phyloP scores from a whole-genome alignment of 257 asterid genomes.

The Sherardia arvensis region DNA sequence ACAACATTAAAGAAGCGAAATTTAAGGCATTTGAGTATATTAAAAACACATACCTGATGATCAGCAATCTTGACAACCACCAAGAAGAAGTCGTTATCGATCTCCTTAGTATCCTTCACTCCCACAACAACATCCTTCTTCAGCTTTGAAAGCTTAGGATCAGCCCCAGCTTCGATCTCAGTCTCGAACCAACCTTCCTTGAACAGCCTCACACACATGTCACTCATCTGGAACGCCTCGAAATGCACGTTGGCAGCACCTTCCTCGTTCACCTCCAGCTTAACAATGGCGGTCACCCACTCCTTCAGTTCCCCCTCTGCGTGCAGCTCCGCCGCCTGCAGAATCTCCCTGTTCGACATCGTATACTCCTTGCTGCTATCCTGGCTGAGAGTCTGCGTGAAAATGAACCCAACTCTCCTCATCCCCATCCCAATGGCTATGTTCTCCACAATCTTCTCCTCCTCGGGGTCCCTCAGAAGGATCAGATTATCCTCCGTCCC shows the following conservation, averaged over 20 bases:
- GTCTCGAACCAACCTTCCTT: constrained; percentile 82
- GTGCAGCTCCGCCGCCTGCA: constrained; percentile 86
- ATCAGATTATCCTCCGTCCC: constrained; percentile 64
- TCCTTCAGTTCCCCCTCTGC: constrained; percentile 76
- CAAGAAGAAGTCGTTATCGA: constrained; percentile 91
- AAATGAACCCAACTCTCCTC: constrained; percentile 80
- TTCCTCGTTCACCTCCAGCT: constrained; percentile 81
- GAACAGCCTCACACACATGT: constrained; percentile 65
- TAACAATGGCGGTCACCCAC: constrained; percentile 94
- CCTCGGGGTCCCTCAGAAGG: constrained; percentile 59
- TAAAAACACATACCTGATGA: constrained; percentile 59
- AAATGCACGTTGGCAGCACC: constrained; percentile 81
- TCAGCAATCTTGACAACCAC: constrained; percentile 84
- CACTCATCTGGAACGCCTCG: constrained; percentile 96
- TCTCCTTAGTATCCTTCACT: constrained; percentile 76
- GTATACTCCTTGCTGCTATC: constrained; percentile 82
- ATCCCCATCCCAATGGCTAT: constrained; percentile 78
- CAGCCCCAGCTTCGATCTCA: constrained; percentile 50
- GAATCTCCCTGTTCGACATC: constrained; percentile 60
- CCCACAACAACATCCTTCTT: constrained; percentile 82
- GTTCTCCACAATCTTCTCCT: constrained; percentile 72
- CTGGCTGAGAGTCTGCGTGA: constrained; percentile 79
- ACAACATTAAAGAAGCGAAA: not conserved
- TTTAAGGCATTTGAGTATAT: not conserved
- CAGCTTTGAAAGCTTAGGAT: constrained; percentile 88